These are phyloP conservation scores for Calocybe gangraenosa DNA, from an alignment of 768 basidiomycete species.

Conservation along the genomic window DNA sequence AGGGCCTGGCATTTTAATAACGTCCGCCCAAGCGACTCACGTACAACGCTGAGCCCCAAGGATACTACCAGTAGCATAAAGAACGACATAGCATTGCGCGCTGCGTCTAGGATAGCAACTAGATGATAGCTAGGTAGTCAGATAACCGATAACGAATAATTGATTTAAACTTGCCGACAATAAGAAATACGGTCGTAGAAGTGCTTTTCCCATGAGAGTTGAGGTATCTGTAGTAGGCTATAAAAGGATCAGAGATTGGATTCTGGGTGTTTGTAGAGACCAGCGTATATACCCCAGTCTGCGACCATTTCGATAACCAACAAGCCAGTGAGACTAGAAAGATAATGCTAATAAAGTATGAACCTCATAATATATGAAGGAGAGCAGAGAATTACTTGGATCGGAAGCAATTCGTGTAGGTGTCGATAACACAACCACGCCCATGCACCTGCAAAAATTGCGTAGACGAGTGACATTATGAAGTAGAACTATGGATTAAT, in stretches of 20 bases:
- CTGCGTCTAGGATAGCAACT: slow-evolving; percentile 96
- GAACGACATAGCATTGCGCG: slow-evolving; percentile 90
- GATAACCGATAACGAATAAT: not conserved
- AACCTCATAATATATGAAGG: not conserved
- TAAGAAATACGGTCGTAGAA: slow-evolving; percentile 83
- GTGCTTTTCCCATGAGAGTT: slow-evolving; percentile 79
- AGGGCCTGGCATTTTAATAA: slow-evolving; percentile 84
- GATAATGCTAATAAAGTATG: slow-evolving; percentile 62
- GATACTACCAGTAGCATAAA: slow-evolving; percentile 93
- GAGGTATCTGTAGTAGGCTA: slow-evolving; percentile 91
- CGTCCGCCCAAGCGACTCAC: slow-evolving; percentile 77
- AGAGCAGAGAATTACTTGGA: slow-evolving; percentile 52
- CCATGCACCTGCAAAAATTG: slow-evolving; percentile 67
- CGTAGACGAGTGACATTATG: slow-evolving; percentile 77
- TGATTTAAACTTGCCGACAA: slow-evolving; percentile 63
- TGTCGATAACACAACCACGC: slow-evolving; percentile 80
- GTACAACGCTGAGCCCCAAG: slow-evolving; percentile 88
- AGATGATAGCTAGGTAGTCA: slow-evolving; percentile 8
- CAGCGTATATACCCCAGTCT: slow-evolving; percentile 67
- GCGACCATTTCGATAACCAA: slow-evolving; percentile 93
- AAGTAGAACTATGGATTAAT: slow-evolving; percentile 71
- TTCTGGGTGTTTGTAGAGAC: not conserved
- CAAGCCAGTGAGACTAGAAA: slow-evolving; percentile 83
- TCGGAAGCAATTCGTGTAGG: slow-evolving; percentile 78
- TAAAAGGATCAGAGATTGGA: slow-evolving; percentile 6